These are phyloP conservation scores for Botrytis galanthina DNA, from an alignment of 2,329 filamentous ascomycete genomes.

Conservation along the genomic window DNA sequence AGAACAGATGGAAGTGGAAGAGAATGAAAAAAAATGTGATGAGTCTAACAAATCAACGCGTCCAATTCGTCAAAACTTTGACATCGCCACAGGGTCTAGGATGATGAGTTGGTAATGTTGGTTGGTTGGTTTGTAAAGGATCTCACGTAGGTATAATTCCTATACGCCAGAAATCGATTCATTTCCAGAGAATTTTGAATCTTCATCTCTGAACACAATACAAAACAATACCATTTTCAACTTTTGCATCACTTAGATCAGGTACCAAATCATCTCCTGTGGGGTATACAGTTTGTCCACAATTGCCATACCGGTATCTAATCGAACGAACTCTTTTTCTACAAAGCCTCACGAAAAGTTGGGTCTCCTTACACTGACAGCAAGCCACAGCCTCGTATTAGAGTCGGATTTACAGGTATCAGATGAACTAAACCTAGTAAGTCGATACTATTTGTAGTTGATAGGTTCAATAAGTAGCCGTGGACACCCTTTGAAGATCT, in stretches of 20 bases:
- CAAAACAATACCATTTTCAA: background rate
- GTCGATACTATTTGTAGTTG: background rate
- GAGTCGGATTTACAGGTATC: background rate
- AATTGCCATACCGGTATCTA: background rate
- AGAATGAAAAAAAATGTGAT: background rate
- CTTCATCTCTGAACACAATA: background rate
- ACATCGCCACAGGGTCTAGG: background rate
- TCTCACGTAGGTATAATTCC: background rate
- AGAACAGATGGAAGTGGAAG: background rate
- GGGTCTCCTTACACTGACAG: slow-evolving; percentile 4
- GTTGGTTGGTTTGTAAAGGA: background rate
- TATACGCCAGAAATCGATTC: background rate
- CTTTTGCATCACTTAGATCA: background rate
- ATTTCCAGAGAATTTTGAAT: background rate
- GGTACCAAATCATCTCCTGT: background rate
- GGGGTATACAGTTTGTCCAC: background rate
- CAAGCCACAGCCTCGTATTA: slow-evolving; percentile 15
- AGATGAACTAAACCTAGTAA: background rate
- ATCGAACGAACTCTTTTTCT: background rate
- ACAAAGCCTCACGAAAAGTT: background rate
- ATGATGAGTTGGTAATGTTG: background rate
- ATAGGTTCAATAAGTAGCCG: background rate
- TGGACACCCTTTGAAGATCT: background rate
- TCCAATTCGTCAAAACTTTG: background rate
- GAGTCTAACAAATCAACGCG: slow-evolving; percentile 9